phyloP scores from a whole-genome alignment of 1,284 basidiomycete species.

The Ceratobasidium sp. region DNA sequence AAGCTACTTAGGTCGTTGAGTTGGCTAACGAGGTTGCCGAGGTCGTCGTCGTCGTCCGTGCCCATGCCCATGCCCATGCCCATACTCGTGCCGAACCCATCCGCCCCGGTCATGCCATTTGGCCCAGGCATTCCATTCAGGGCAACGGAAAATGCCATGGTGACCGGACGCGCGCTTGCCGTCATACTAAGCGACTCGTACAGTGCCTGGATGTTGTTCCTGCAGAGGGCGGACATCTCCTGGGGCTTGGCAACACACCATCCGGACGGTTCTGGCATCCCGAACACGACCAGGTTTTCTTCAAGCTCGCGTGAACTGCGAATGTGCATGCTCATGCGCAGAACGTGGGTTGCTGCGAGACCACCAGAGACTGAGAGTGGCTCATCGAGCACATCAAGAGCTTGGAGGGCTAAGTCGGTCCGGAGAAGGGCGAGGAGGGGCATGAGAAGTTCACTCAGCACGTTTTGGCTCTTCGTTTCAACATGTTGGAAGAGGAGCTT shows the following conservation, averaged over 20 bases:
- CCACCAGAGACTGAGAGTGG: slow-evolving; percentile 84
- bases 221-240: slow-evolving; percentile 69
- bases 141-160: slow-evolving; percentile 53
- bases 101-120: slow-evolving; percentile 23
- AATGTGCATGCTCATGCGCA: slow-evolving; percentile 83
- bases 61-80: slow-evolving; percentile 6
- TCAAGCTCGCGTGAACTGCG: slow-evolving; percentile 53
- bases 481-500: slow-evolving; percentile 89
- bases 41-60: slow-evolving; percentile 64
- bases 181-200: slow-evolving; percentile 81
- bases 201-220: slow-evolving; percentile 81
- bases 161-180: slow-evolving; percentile 57
- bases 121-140: slow-evolving; percentile 39
- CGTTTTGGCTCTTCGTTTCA: slow-evolving; percentile 79
- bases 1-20: slow-evolving; percentile 87
- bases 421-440: slow-evolving; percentile 87
- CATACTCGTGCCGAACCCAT: slow-evolving; percentile 8
- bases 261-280: slow-evolving; percentile 80
- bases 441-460: slow-evolving; percentile 86
- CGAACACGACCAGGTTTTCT: slow-evolving; percentile 70
- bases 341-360: slow-evolving; percentile 81
- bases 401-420: slow-evolving; percentile 84
- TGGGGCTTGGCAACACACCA: slow-evolving; percentile 84
- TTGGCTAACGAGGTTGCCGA: slow-evolving; percentile 88
- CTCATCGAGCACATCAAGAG: slow-evolving; percentile 91